Percentiles rank a stretch among this genome's conserved stretches.
Conservation (phyloP, 2,329 filamentous ascomycete genomes). For the Alternaria atra region DNA sequence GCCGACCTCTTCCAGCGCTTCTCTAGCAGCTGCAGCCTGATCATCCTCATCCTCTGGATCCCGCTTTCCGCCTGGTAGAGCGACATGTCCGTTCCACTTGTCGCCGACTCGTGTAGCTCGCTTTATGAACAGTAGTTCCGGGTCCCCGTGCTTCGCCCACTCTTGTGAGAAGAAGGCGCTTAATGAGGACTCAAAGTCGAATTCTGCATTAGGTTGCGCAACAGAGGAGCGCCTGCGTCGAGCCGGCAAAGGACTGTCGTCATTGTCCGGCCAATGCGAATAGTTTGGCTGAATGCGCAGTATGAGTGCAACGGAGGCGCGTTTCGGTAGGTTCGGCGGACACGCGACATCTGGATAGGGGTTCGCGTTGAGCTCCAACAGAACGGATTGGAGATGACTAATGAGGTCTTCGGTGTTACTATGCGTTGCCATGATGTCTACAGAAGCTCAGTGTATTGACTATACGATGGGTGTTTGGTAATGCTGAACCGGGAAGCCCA, state of each 20-base stretch:
- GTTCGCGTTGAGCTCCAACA: conserved; percentile 54
- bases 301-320: conserved; percentile 72
- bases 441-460: neutral
- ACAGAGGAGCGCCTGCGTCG: conserved; percentile 40
- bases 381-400: conserved; percentile 53
- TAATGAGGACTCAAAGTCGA: conserved; percentile 55
- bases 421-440: conserved; percentile 29
- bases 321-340: conserved; percentile 62
- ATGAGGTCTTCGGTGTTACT: conserved; percentile 44
- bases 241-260: conserved; percentile 30
- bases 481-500: neutral
- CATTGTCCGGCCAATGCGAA: conserved; percentile 59
- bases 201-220: conserved; percentile 31
- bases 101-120: conserved; percentile 71
- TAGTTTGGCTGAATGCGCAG: conserved; percentile 69
- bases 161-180: conserved; percentile 68
- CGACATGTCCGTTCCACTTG: conserved; percentile 74
- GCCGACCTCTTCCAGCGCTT: conserved; percentile 73
- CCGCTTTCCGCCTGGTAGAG: conserved; percentile 72
- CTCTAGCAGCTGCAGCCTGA: conserved; percentile 68
- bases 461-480: neutral
- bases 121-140: conserved; percentile 77
- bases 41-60: conserved; percentile 72
- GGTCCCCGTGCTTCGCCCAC: conserved; percentile 72
- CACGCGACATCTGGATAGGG: conserved; percentile 61